Evolutionary conservation across 306 rosid species (phyloP).

Genomic region (Fragaria nilgerrensis): DNA sequence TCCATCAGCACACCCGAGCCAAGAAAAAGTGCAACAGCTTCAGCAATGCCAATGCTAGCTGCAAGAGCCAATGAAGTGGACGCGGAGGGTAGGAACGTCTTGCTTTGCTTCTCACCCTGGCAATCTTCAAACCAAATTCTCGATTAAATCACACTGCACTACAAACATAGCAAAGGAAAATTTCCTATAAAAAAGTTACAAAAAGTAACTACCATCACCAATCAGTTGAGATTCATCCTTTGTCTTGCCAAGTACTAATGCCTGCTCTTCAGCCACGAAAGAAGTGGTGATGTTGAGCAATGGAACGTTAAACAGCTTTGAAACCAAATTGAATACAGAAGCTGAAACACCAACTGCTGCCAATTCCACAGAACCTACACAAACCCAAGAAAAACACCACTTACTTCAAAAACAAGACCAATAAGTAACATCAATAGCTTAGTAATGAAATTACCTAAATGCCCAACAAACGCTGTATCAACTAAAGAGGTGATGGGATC

Average conservation of each 20-base stretch:
- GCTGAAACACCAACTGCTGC: constrained; percentile 93
- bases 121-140: constrained; percentile 32
- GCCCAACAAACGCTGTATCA: constrained; percentile 91
- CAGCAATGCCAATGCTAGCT: constrained; percentile 78
- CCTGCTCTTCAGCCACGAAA: constrained; percentile 92
- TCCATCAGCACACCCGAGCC: constrained; percentile 75
- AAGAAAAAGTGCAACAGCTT: constrained; percentile 66
- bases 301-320: constrained; percentile 76
- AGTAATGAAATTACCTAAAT: constrained; percentile 52
- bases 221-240: constrained; percentile 24
- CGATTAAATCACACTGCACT: constrained; percentile 8
- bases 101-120: constrained; percentile 36
- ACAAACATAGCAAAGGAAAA: not conserved
- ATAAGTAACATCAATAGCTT: not conserved
- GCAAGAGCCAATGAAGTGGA: constrained; percentile 85
- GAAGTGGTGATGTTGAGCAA: constrained; percentile 89
- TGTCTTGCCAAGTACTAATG: constrained; percentile 33
- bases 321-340: constrained; percentile 78
- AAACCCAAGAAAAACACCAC: constrained; percentile 6
- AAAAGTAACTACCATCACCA: constrained; percentile 38
- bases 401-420: not conserved
- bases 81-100: constrained; percentile 70
- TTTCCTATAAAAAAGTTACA: not conserved
- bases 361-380: constrained; percentile 79
- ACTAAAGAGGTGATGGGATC: constrained; percentile 87